Evolutionary conservation across 1,284 basidiomycete species (phyloP).

Genomic region (Ganoderma multipileum): DNA sequence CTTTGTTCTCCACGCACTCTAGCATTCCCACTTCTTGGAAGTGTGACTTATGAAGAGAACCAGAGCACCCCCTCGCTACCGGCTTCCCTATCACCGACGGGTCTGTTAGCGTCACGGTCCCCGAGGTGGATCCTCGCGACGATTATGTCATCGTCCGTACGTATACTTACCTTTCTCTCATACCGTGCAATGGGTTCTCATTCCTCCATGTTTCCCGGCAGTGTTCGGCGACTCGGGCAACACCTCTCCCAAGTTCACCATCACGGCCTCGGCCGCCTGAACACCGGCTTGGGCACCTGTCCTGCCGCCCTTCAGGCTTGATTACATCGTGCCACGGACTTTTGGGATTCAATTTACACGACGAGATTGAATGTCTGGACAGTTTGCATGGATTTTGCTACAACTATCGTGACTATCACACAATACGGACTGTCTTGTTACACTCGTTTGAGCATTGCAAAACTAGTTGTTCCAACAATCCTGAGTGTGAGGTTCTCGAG

Average conservation of each 20-base stretch:
- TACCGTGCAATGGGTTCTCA: conserved; percentile 16
- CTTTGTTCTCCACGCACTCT: neutral
- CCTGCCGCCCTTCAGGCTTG: neutral
- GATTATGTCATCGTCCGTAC: conserved; percentile 49
- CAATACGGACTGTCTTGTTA: conserved; percentile 7
- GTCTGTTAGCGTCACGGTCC: conserved; percentile 41
- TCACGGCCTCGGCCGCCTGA: conserved; percentile 20
- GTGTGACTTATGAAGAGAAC: neutral
- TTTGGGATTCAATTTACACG: neutral
- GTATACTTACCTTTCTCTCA: conserved; percentile 30
- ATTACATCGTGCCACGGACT: too few relatives aligned
- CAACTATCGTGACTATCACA: neutral
- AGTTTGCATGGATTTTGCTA: conserved; percentile 19
- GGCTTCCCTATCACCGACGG: conserved; percentile 45
- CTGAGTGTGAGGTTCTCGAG: neutral
- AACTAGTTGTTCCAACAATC: neutral
- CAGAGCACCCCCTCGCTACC: conserved; percentile 46
- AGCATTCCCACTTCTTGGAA: too few relatives aligned
- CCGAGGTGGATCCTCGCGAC: conserved; percentile 36
- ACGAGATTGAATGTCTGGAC: conserved; percentile 17
- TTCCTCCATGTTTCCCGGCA: neutral
- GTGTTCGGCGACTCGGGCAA: conserved; percentile 49
- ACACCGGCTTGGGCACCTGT: neutral
- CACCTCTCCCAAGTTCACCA: conserved; percentile 42
- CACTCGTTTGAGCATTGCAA: conserved; percentile 9